Conservation (phyloP, 345 rosid species). For the Pistacia vera region DNA sequence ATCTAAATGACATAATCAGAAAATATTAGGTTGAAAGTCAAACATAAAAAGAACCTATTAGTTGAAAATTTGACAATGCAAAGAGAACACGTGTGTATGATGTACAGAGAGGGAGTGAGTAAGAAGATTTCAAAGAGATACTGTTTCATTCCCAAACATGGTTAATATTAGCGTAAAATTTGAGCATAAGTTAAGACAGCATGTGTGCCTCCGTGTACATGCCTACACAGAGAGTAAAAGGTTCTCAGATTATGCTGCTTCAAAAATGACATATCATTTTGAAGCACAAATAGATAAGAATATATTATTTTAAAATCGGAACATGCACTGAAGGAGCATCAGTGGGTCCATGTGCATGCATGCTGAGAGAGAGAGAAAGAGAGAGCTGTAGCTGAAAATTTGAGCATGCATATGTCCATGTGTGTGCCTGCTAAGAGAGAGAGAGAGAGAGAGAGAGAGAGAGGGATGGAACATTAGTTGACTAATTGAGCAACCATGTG, state of each 20-base stretch:
- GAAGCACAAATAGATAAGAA: too few species aligned
- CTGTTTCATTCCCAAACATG: neutral
- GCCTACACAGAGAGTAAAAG: neutral
- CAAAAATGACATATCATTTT: neutral
- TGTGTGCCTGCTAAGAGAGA: too few species aligned
- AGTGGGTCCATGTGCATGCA: too few species aligned
- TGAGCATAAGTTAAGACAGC: neutral
- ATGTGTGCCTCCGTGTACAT: neutral
- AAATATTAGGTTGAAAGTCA: neutral
- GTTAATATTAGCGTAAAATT: too few species aligned
- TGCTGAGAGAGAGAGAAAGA: neutral
- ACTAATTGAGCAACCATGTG: too few species aligned
- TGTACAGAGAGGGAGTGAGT: neutral
- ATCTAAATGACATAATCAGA: neutral
- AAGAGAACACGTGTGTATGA: neutral
- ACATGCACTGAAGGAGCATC: too few species aligned
- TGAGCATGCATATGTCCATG: too few species aligned
- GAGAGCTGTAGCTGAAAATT: too few species aligned
- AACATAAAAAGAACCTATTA: neutral
- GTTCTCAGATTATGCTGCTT: neutral
- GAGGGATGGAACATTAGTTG: too few species aligned
- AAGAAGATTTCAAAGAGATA: neutral
- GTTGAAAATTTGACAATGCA: slow-evolving; percentile 6
- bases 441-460: too few species aligned
- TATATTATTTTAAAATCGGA: too few species aligned